A percentile compares a stretch with the other conserved stretches of the same genome.
Conservation (phyloP, 805 yeast species). For the Ascoidea rubescens region DNA sequence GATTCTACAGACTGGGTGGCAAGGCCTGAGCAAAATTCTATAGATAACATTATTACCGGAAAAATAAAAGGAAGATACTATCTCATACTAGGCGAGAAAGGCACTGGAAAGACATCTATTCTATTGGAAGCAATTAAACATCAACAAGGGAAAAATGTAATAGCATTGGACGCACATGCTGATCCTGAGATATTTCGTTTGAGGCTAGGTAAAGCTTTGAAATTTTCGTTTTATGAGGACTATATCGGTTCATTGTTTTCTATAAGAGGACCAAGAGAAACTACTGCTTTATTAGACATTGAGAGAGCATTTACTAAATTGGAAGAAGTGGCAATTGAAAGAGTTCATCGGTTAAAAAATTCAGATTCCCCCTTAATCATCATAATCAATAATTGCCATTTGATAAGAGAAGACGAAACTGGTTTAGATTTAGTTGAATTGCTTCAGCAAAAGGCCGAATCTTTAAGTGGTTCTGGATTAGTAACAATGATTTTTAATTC, state of each 20-base stretch:
- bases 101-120: conserved; percentile 75
- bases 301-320: conserved; percentile 70
- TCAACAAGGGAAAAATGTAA: conserved; percentile 47
- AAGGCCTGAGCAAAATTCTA: conserved; percentile 48
- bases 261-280: conserved; percentile 73
- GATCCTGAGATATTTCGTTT: conserved; percentile 75
- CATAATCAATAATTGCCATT: conserved; percentile 61
- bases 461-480: conserved; percentile 59
- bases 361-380: conserved; percentile 44
- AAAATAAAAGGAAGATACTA: conserved; percentile 54
- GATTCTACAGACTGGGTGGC: conserved; percentile 46
- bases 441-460: conserved; percentile 73
- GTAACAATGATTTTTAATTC: conserved; percentile 56
- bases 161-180: conserved; percentile 69
- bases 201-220: conserved; percentile 60
- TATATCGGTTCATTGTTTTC: conserved; percentile 73
- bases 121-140: conserved; percentile 57
- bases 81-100: conserved; percentile 69
- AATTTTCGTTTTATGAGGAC: conserved; percentile 65
- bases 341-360: conserved; percentile 15
- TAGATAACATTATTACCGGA: conserved; percentile 58
- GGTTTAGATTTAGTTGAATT: conserved; percentile 59
- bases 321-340: conserved; percentile 52
- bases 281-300: conserved; percentile 68
- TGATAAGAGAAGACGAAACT: conserved; percentile 63